Evolutionary conservation across 768 basidiomycete genomes (phyloP), one percentile per base, ranked within the genome.

Genomic region (Termitomyces sp.): DNA sequence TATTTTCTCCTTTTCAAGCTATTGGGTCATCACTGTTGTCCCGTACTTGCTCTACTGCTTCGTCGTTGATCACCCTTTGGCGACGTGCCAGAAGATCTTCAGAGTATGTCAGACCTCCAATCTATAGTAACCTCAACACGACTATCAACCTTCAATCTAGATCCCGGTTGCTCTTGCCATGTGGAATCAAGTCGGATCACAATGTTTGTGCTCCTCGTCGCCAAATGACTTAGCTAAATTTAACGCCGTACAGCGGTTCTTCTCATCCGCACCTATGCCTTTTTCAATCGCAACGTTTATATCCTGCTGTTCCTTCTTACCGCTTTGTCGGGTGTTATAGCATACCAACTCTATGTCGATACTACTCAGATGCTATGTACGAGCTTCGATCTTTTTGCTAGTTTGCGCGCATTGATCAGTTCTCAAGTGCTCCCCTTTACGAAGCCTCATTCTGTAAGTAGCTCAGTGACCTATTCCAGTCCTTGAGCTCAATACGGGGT

Each of bases 101-200:
- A 86, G 78, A 74, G 90, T 83, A 55, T 55, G 61, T 60, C 48
- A 35, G 30, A 44, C 44, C 55, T 44, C 17, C 42, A 26, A 12
- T 28, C 26, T 17, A 3, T 50, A 23, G 14, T 23, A 23, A 21
- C 41, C 3, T 45, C 19, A 12, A 19, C n/a, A 9, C 44, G 26
- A 30, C 21, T 11, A n/a, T 42, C 61, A 41, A 57, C 31, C 17
- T 44, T 23, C 40, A 49, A 19, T 47, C 51, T 55, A 91, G 89
- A 83, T 90, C 52, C 89, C 89, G 5, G 89, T 91, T 55, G 84
- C 85, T 6, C 78, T 91, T 49, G 88, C 88, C 17, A 86, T 90
- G 83, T 91, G 88, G 88, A 91, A 91, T 64, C 89, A 91, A 79
- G 87, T 89, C 54, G 85, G 86, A 45, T 87, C 88, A 47, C 87